Evolutionary conservation across 1,284 basidiomycete genomes (phyloP), one percentile per base, ranked within the genome.

Genomic region (Bondarzewia mesenterica): DNA sequence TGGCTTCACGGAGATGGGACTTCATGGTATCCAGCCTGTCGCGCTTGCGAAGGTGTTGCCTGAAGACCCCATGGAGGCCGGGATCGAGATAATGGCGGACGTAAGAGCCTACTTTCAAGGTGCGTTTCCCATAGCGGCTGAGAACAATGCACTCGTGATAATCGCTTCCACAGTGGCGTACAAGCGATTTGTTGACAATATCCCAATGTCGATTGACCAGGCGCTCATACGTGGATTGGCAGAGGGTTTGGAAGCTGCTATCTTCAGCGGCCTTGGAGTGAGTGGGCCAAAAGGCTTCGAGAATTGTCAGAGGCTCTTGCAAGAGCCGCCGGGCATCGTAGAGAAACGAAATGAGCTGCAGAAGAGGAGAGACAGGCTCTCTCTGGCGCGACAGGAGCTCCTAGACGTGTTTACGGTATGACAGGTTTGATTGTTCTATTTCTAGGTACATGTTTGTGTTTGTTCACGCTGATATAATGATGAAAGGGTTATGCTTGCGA

Each of bases 71-170:
- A 75, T 71, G 67, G 77, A 80, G 18, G 66, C 74, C 0, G 80
- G 77, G 0, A 58, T 88, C 3, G 58, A 62, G 8, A 82, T 86
- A 55, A 85, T 86, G 81, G 79, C 85, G 0, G 74, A 80, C 38
- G 80, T 82, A 4, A 69, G 82, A 1, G 86, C 81, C 0, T 88
- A 88, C 54, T 88, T 84, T 61, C 81, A 85, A 71, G 78, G 82
- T 26, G 22, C 25, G 18, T n/a, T 22, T 7, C 21, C 18, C 23
- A 12, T 23, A 39, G 6, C 14, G 42, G 32, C 12, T 10, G 50
- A 27, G 1, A n/a, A n/a, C n/a, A n/a, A 7, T 20, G 2, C 14
- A 4, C 29, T 41, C 27, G 10, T 22, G 16, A 21, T 40, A 5
- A n/a, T 29, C 12, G 15, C 29, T 15, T 27, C 39, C 27, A 15